A percentile compares a stretch with the other conserved stretches of the same genome.
Evolutionary conservation across 2,329 filamentous ascomycete genomes (phyloP).

Genomic region (Fusarium oxysporum): DNA sequence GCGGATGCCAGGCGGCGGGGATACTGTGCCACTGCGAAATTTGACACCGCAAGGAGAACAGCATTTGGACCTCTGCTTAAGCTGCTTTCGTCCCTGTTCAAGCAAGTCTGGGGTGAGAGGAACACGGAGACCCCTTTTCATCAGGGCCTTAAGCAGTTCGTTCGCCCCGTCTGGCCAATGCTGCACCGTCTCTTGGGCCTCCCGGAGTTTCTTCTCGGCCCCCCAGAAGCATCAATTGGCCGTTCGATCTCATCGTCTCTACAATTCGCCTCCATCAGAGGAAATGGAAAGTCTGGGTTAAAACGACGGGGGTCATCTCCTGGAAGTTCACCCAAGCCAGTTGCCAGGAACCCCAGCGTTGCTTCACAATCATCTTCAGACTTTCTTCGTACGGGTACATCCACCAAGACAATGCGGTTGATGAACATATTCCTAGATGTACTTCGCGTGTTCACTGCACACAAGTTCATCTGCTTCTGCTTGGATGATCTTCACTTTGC

Average conservation of each 20-base stretch:
- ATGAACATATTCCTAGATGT: constrained; percentile 92
- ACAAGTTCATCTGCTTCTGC: constrained; percentile 89
- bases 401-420: constrained; percentile 76
- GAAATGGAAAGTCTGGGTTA: constrained; percentile 47
- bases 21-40: constrained; percentile 75
- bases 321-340: constrained; percentile 55
- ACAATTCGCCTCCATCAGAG: constrained; percentile 47
- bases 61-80: constrained; percentile 74
- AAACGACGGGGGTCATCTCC: constrained; percentile 64
- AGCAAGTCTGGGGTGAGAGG: constrained; percentile 74
- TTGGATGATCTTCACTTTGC: constrained; percentile 92
- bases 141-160: constrained; percentile 69
- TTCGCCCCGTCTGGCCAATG: constrained; percentile 73
- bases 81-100: constrained; percentile 73
- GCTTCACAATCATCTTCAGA: constrained; percentile 68
- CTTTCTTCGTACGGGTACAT: constrained; percentile 67
- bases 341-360: constrained; percentile 52
- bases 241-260: constrained; percentile 55
- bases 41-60: constrained; percentile 69
- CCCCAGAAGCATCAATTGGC: constrained; percentile 54
- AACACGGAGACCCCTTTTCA: constrained; percentile 75
- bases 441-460: constrained; percentile 80
- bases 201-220: constrained; percentile 76
- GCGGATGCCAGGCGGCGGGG: constrained; percentile 70
- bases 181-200: constrained; percentile 71